Base-by-base conservation (phyloP, 2,329 filamentous ascomycete genomes). In the Fusarium annulatum region DNA sequence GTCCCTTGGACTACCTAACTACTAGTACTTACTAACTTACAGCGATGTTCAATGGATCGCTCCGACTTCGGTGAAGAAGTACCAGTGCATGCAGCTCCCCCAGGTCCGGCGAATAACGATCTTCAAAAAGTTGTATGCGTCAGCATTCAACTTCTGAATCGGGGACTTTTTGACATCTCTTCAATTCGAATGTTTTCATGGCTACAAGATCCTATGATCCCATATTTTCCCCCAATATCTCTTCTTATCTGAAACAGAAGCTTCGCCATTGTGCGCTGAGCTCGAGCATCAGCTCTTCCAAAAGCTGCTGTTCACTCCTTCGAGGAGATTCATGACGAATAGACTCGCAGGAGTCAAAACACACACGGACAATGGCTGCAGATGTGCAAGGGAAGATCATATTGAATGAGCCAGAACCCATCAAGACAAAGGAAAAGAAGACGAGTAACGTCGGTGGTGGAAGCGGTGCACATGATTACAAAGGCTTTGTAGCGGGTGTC, bases 401-500 rank as follows among this genome's bases (percentile, higher is more conserved):
- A 51, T 9, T 61, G 28, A 56, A 68, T 33, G 62, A 55, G 41
- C 12, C 58, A 30, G 38, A 49, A 10, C 11, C 43, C 41, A 38
- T 48, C 7, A 60, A 64, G 51, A 39, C 59, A 26, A 59, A 62
- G 41, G 36, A 30, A 23, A 71, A 67, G 34, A 63, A 62, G 19
- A 49, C 66, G 42, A 70, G 58, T 28, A 41, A 23, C 23, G 33
- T 51, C n/a, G 36, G 56, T 36, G 58, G 58, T 55, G 41, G 58
- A 19, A 63, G 64, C 12, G 64, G 58, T 34, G 66, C 76, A 71
- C 77, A 88, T 86, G 75, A 92, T 80, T 98, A 98, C 86, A 95
- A 94, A 79, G 96, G 96, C n/a, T 99, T 98, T 81, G 94, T 98
- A 34, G 96, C 94, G 2, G 96, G 96, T n/a, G 91, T 98, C 11